Evolutionary conservation across 2,329 filamentous ascomycete species (phyloP).

Genomic region (Botrytis medusae): DNA sequence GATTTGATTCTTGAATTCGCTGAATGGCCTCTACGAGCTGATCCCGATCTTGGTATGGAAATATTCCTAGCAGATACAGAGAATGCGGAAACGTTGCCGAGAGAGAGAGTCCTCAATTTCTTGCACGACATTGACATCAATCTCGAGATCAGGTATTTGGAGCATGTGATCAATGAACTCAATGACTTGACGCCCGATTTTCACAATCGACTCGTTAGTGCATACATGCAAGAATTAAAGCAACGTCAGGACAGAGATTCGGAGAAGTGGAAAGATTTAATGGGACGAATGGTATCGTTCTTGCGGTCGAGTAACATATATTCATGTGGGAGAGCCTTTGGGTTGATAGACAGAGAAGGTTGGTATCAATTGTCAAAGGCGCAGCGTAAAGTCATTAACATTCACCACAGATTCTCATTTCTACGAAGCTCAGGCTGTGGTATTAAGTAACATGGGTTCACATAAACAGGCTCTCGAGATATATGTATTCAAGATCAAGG

Average conservation of each 20-base stretch:
- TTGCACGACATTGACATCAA: conserved; percentile 66
- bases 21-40: conserved; percentile 76
- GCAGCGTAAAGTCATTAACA: conserved; percentile 23
- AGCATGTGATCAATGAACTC: conserved; percentile 86
- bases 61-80: conserved; percentile 91
- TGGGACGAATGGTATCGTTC: conserved; percentile 70
- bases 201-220: conserved; percentile 78
- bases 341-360: conserved; percentile 78
- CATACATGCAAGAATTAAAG: conserved; percentile 58
- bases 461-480: conserved; percentile 96
- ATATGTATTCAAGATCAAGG: conserved; percentile 90
- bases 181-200: conserved; percentile 82
- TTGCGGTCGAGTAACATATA: conserved; percentile 76
- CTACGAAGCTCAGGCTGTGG: conserved; percentile 84
- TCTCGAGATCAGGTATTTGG: conserved; percentile 79
- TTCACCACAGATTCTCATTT: conserved; percentile 68
- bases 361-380: conserved; percentile 38
- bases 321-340: conserved; percentile 74
- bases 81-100: conserved; percentile 86
- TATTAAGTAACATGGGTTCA: conserved; percentile 91
- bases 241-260: conserved; percentile 43
- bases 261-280: conserved; percentile 56
- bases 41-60: conserved; percentile 80
- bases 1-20: conserved; percentile 90
- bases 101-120: conserved; percentile 73